Evolutionary conservation across 129 eudicot genomes (phyloP), one percentile per base, ranked within the genome.

Genomic region (Flaveria robusta): DNA sequence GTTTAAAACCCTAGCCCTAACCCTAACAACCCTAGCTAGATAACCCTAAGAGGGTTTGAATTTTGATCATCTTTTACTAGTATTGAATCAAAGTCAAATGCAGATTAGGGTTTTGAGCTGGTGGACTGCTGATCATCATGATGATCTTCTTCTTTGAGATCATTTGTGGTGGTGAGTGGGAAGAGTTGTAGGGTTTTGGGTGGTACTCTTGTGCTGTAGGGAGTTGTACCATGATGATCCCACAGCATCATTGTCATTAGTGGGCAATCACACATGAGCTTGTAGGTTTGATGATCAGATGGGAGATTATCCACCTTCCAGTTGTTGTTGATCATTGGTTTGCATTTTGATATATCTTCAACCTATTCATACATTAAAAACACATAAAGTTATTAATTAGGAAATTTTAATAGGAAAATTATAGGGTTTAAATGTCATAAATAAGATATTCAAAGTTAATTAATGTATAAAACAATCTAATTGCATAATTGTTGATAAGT

Each of bases 121-220:
- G 70, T 71, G 83, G 42, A 23, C 9, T 24, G 29, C 7, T 34
- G 27, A n/a, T 1, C 18, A 24, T n/a, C n/a, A 31, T 74, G 60
- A 18, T 80, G 74, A 54, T 81, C 77, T 14, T 66, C 79, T 54
- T 56, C n/a, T 72, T 75, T 73, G 51, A 83, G 51, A 39, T 72
- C 54, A 2, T 79, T 70, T 78, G 93, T 81, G 76, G 87, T 70
- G 46, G 79, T 87, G 74, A 85, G 62, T 19, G 98, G 98, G 71
- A 92, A 92, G 64, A 92, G 94, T 70, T 90, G 83, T 74, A 92
- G 90, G 83, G 98, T 92, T 84, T 90, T 74, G n/a, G 88, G 92
- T 56, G 96, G 89, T 55, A 31, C 78, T 65, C 81, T 83, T 59
- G 75, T 56, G 74, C 62, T 51, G 9, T 85, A 65, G 52, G 79